Evolutionary conservation across 805 yeast species (phyloP), one percentile per base, ranked within the genome.

Genomic region (Ogataea thermomethanolica): DNA sequence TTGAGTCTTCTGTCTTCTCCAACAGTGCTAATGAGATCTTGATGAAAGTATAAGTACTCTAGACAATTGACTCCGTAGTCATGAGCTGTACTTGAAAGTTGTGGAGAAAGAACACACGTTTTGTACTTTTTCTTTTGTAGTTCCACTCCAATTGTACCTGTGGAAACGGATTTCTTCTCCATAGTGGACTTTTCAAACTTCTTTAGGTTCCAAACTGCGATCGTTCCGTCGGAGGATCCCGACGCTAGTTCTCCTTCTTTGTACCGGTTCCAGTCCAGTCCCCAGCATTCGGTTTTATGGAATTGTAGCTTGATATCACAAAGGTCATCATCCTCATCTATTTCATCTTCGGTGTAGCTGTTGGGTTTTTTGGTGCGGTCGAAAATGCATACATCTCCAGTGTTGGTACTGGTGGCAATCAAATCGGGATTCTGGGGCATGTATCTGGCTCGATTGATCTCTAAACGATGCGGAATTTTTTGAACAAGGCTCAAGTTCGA

Each of bases 361-460:
- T 58, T 61, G 10, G 88, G 72, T 58, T 87, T 95, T 57, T 86
- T 88, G 0, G 97, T 89, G 50, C 93, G 71, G 59, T 90, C 95
- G 60, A 81, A 86, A 4, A 90, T 63, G 37, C 72, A 76, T 9
- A 82, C 67, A 10, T 73, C 66, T 1, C 96, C 96, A 24, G 65
- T 58, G 29, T 82, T 77, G 30, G 84, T 78, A 8, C 80, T 76
- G 13, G 88, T 74, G 2, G 90, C 87, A 5, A 90, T 70, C 5
- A 90, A 55, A 54, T 89, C 93, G 1, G 93, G 93, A 53, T 90
- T 90, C 50, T 84, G 91, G 0, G 96, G 95, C 79, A 85, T 76
- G 53, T 75, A 77, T 26, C 82, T 69, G 0, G 84, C 80, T 45
- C 76, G 74, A 56, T 87, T 86, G 41, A 89, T 81, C 48, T 83